Evolutionary conservation across 495 filamentous ascomycete species (phyloP).

Genomic region (Elasticomyces elasticus): DNA sequence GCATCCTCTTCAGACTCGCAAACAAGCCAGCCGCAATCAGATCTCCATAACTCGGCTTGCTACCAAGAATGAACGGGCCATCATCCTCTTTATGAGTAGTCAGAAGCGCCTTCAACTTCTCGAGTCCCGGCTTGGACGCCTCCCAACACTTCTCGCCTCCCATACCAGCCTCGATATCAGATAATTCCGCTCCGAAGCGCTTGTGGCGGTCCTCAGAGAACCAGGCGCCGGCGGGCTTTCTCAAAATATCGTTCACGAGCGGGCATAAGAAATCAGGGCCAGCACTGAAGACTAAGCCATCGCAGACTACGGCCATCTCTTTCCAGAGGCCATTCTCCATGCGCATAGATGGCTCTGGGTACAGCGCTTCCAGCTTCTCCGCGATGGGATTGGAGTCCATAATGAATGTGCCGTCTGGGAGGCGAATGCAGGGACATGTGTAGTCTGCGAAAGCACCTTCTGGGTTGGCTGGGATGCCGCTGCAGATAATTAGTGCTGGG

Average conservation of each 20-base stretch:
- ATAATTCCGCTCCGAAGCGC: slow-evolving; percentile 37
- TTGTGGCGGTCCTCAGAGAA: slow-evolving; percentile 36
- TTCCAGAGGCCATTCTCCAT: slow-evolving; percentile 37
- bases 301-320: slow-evolving; percentile 26
- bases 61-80: slow-evolving; percentile 43
- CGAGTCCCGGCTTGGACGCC: slow-evolving; percentile 26
- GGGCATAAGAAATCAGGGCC: slow-evolving; percentile 27
- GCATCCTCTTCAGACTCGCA: slow-evolving; percentile 26
- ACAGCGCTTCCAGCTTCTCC: slow-evolving; percentile 37
- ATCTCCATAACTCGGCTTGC: slow-evolving; percentile 30
- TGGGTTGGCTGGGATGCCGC: slow-evolving; percentile 34
- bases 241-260: slow-evolving; percentile 34
- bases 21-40: slow-evolving; percentile 32
- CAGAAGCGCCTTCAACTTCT: slow-evolving; percentile 38
- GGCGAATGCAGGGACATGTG: slow-evolving; percentile 44
- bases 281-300: slow-evolving; percentile 17
- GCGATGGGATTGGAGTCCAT: slow-evolving; percentile 49
- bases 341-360: slow-evolving; percentile 43
- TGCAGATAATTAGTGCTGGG: background rate
- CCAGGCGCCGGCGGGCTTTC: slow-evolving; percentile 33
- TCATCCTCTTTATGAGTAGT: slow-evolving; percentile 35
- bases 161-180: slow-evolving; percentile 31
- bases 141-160: slow-evolving; percentile 37
- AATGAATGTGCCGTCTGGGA: slow-evolving; percentile 39
- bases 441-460: slow-evolving; percentile 32